Evolutionary conservation across 2,329 filamentous ascomycete species (phyloP).

Genomic region (Colletotrichum lini): DNA sequence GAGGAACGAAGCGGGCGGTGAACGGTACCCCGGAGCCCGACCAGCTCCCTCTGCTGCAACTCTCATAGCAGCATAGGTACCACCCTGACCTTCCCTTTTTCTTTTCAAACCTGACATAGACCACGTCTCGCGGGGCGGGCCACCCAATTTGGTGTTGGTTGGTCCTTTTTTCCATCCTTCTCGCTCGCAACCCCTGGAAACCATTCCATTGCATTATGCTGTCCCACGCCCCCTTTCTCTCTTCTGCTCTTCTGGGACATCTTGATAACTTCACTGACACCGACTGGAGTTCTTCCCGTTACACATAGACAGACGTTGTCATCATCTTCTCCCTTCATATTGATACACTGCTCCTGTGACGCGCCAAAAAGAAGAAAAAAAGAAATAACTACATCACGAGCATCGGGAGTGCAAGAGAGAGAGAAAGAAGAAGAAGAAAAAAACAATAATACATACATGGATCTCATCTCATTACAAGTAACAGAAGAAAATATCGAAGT

Average conservation of each 20-base stretch:
- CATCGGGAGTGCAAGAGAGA: background rate
- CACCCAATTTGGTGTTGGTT: constrained; percentile 19
- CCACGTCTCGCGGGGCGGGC: background rate
- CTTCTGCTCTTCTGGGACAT: too few species aligned
- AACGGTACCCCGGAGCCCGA: background rate
- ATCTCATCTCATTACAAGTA: constrained; percentile 34
- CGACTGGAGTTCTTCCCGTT: background rate
- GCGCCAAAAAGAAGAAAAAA: background rate
- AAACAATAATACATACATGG: constrained; percentile 35
- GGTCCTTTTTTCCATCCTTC: background rate
- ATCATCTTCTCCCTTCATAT: constrained; percentile 4
- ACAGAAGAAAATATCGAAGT: background rate
- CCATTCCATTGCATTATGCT: background rate
- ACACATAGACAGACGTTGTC: background rate
- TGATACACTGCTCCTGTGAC: constrained; percentile 32
- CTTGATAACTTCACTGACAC: background rate
- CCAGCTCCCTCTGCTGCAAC: background rate
- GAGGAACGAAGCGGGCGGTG: background rate
- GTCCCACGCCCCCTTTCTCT: too few species aligned
- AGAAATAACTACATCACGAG: constrained; percentile 4
- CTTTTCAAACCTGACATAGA: background rate
- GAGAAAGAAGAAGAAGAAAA: constrained; percentile 12
- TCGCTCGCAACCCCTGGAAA: background rate
- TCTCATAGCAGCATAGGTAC: background rate
- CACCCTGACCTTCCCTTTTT: background rate